Conservation (phyloP, 805 yeast genomes). For the Teunomyces cretensis region DNA sequence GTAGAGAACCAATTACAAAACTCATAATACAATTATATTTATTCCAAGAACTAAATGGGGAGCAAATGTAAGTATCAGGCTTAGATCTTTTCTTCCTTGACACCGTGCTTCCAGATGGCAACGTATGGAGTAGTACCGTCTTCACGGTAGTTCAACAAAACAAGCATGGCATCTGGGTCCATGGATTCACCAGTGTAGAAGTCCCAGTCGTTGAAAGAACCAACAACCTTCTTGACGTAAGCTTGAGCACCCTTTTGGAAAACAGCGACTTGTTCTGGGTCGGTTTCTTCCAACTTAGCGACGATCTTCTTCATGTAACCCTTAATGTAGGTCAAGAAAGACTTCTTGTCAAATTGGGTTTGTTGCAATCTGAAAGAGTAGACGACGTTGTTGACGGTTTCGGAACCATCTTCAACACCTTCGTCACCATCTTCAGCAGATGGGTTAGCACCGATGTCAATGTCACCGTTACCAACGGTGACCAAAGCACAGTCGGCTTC, state of each 20-base stretch:
- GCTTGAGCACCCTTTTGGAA: slow-evolving; percentile 98
- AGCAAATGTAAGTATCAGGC: slow-evolving; percentile 6
- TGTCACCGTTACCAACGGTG: slow-evolving; percentile 84
- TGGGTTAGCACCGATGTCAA: slow-evolving; percentile 99
- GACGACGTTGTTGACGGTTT: slow-evolving; percentile 96
- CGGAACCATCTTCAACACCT: slow-evolving; percentile 77
- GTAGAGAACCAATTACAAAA: not conserved
- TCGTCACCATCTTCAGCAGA: slow-evolving; percentile 95
- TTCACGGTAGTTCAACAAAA: slow-evolving; percentile 98
- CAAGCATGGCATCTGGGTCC: slow-evolving; percentile 99
- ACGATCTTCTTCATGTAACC: slow-evolving; percentile 98
- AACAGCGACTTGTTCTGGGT: slow-evolving; percentile 82
- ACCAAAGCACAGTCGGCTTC: slow-evolving; percentile 97
- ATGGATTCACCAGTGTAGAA: slow-evolving; percentile 99
- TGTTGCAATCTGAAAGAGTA: slow-evolving; percentile 97
- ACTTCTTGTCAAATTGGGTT: slow-evolving; percentile 96
- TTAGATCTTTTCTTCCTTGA: slow-evolving; percentile 85
- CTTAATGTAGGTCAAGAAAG: slow-evolving; percentile 94
- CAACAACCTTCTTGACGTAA: slow-evolving; percentile 94
- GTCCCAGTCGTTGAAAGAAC: slow-evolving; percentile 98
- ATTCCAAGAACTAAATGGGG: slow-evolving; percentile 3
- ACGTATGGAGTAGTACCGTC: slow-evolving; percentile 98
- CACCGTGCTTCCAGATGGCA: slow-evolving; percentile 99
- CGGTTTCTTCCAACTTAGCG: slow-evolving; percentile 82
- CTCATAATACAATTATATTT: slow-evolving; percentile 1